Evolutionary conservation across 192 early-diverging fungal species (phyloP).

Genomic region (Podila epigama): DNA sequence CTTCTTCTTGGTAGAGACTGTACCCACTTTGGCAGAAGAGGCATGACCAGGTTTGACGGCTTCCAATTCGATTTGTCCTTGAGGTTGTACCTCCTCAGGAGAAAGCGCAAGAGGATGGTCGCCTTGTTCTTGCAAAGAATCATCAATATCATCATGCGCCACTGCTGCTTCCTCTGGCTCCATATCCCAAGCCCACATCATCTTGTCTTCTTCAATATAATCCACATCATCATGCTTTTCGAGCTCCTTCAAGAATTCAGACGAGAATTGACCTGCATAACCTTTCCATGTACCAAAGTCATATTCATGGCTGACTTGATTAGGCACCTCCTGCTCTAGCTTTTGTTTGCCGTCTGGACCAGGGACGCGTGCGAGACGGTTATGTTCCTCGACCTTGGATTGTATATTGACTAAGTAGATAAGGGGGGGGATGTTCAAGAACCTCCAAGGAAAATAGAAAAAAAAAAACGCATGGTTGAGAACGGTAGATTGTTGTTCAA

Average conservation of each 20-base stretch:
- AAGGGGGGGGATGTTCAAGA: too few relatives aligned
- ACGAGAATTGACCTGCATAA: conserved; percentile 70
- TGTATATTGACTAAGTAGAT: conserved; percentile 31
- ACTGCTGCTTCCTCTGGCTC: not conserved
- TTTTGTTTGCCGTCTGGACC: not conserved
- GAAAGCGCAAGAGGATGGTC: not conserved
- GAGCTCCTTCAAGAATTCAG: conserved; percentile 65
- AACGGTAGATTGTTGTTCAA: too few relatives aligned
- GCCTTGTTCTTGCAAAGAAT: not conserved
- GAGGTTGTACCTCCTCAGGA: not conserved
- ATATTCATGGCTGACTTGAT: conserved; percentile 66
- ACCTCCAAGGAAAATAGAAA: not conserved
- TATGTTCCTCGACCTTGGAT: conserved; percentile 20
- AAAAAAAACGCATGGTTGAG: not conserved
- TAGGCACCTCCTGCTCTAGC: conserved; percentile 2
- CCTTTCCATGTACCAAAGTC: conserved; percentile 62
- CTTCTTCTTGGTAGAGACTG: not conserved
- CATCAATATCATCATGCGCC: not conserved
- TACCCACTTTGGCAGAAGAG: not conserved
- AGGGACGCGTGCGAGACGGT: conserved; percentile 8
- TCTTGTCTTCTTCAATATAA: conserved; percentile 52
- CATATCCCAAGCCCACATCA: conserved; percentile 49
- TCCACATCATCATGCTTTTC: conserved; percentile 52
- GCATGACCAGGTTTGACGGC: not conserved
- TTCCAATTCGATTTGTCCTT: too few relatives aligned